phyloP scores from a whole-genome alignment of 225 moss, liverwort and hornwort species.

The Antitrichia curtipendula region DNA sequence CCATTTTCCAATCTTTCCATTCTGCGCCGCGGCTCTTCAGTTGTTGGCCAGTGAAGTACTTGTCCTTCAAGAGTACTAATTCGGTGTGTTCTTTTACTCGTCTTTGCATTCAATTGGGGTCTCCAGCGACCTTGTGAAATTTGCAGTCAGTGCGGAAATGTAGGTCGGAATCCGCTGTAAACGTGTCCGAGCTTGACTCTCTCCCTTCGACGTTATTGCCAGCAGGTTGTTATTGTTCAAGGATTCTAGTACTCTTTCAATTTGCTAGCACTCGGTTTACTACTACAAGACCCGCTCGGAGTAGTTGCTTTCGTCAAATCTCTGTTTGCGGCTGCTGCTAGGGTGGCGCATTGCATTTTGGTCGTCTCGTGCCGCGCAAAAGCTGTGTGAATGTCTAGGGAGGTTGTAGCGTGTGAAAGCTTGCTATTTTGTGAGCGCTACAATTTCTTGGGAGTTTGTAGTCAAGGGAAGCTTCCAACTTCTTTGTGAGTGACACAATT shows the following conservation, averaged over 20 bases:
- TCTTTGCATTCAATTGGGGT: neutral
- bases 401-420: neutral
- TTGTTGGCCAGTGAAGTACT: neutral
- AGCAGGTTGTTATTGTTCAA: neutral
- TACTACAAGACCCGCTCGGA: neutral
- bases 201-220: neutral
- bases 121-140: neutral
- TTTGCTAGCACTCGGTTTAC: neutral
- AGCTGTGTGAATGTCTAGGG: neutral
- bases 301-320: neutral
- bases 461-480: neutral
- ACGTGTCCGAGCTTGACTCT: neutral
- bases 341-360: neutral
- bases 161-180: neutral
- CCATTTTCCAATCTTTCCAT: too few species aligned
- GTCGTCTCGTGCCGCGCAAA: neutral
- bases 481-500: neutral
- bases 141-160: neutral
- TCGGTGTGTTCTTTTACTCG: neutral
- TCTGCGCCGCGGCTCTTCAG: neutral
- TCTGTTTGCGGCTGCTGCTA: neutral
- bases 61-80: neutral
- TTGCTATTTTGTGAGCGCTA: neutral
- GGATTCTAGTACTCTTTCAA: neutral
- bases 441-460: neutral